A percentile compares a stretch with the other conserved stretches of the same genome.
phyloP scores from a whole-genome alignment of 2,329 filamentous ascomycete genomes.

The Malbranchea zuffiana region DNA sequence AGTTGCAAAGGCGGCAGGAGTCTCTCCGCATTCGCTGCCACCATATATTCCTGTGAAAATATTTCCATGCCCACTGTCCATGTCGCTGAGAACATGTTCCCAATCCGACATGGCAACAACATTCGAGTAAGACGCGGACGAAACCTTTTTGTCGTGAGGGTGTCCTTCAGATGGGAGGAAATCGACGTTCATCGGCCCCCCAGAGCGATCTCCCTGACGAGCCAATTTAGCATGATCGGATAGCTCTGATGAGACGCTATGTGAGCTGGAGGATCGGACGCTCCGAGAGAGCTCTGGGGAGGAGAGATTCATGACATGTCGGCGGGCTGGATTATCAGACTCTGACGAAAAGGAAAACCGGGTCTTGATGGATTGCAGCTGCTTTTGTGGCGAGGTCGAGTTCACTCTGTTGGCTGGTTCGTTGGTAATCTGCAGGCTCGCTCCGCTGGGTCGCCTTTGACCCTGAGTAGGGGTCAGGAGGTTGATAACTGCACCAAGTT shows the following conservation, averaged over 20 bases:
- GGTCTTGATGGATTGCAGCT: conserved; percentile 27
- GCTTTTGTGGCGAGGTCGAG: conserved; percentile 28
- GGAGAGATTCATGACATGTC: conserved; percentile 5
- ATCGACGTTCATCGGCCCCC: conserved; percentile 37
- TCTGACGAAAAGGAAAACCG: conserved; percentile 21
- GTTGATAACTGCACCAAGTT: conserved; percentile 43
- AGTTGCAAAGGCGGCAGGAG: conserved; percentile 11
- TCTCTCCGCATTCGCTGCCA: conserved; percentile 30
- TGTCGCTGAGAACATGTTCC: conserved; percentile 68
- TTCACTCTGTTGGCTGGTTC: conserved; percentile 24
- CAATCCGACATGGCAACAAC: conserved; percentile 58
- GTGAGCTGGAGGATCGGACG: conserved; percentile 14
- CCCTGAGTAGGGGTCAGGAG: conserved; percentile 33
- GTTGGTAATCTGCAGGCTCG: conserved; percentile 17
- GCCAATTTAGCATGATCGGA: conserved; percentile 6
- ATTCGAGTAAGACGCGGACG: conserved; percentile 22
- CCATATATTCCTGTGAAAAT: conserved; percentile 52
- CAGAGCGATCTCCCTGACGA: conserved; percentile 1
- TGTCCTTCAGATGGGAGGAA: conserved; percentile 41
- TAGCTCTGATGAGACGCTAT: conserved; percentile 10
- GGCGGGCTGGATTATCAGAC: conserved; percentile 16
- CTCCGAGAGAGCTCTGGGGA: conserved; percentile 14
- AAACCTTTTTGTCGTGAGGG: conserved; percentile 27
- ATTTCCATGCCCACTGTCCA: conserved; percentile 69
- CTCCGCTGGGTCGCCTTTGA: conserved; percentile 11